Base-by-base conservation (phyloP, 192 early-diverging fungal genomes). In the Linnemannia schmuckeri region DNA sequence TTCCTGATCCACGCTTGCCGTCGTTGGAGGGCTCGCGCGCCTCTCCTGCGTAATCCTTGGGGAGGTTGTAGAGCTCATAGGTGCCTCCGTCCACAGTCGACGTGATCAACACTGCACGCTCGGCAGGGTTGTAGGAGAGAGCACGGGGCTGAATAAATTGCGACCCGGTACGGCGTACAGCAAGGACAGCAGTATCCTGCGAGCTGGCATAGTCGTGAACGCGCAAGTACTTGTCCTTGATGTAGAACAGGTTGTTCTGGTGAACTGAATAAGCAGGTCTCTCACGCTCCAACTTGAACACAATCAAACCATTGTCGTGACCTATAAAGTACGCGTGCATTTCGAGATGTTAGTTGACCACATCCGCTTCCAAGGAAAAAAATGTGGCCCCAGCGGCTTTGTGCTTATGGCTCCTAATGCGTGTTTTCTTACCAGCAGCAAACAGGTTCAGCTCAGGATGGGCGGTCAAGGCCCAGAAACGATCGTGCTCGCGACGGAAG, bases 391-490 rank as follows among this genome's bases (percentile, higher is more conserved):
- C 10, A 5, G 10, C 6, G 6, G 0, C 49, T 17, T 18, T 52
- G 2, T 66, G 30, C 24, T 24, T 27, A 27, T 33, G 30, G 2
- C 24, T 30, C 13, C 38, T n/a, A 47, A 17, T 5, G 42, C 41
- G 30, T 22, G 30, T 30, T 38, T 22, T 18, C 54, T 75, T 90
- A 94, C 97, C 96, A 33, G 97, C 98, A 61, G 99, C 99, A 94
- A 99, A 99, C 44, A 99, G 86, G 83, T 99, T 99, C 61, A 99
- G 92, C 82, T 98, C 97, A 8, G 99, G 99, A 85, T 99, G 99
- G 38, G 97, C 96, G 4, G 96, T 94, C 49, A 99, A 82, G 70
- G 96, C 95, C 98, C 98, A 99, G 90, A 98, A 99, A 47, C 88
- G 95, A 90, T 98, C 98, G 82, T 97, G 95, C 80, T 99, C 99